Conservation (phyloP, 2,329 filamentous ascomycete species). For the Phyllosticta citrichinensis region DNA sequence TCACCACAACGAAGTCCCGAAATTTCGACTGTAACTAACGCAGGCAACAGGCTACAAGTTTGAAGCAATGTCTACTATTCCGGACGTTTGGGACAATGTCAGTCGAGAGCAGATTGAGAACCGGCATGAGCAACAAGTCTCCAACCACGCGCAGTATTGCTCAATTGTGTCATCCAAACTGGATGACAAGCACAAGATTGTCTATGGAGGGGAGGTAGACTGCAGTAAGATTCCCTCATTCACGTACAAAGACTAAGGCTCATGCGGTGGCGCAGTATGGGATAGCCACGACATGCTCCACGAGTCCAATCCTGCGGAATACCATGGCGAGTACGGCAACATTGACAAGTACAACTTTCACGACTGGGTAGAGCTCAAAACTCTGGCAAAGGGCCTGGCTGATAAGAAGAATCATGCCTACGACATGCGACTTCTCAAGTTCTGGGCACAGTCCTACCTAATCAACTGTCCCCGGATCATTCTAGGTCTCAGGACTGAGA, state of each 20-base stretch:
- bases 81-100: conserved; percentile 62
- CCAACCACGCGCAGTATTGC: conserved; percentile 91
- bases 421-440: conserved; percentile 84
- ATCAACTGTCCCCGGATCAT: conserved; percentile 87
- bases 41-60: conserved; percentile 69
- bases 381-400: conserved; percentile 38
- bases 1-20: too few species aligned
- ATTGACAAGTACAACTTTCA: conserved; percentile 54
- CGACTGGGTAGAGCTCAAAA: conserved; percentile 95
- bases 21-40: neutral
- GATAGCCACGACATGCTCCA: conserved; percentile 41
- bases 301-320: neutral
- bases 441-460: conserved; percentile 94
- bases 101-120: conserved; percentile 68
- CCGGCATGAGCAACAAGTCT: conserved; percentile 61
- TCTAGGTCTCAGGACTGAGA: conserved; percentile 64
- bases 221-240: conserved; percentile 50
- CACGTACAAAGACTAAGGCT: neutral
- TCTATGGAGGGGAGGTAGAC: conserved; percentile 90
- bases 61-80: conserved; percentile 71
- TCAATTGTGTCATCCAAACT: conserved; percentile 55
- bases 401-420: conserved; percentile 64
- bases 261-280: conserved; percentile 47
- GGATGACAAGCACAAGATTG: conserved; percentile 59
- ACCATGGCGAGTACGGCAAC: conserved; percentile 37